Evolutionary conservation across 2,329 filamentous ascomycete genomes (phyloP).

Genomic region (Fusarium sp.): DNA sequence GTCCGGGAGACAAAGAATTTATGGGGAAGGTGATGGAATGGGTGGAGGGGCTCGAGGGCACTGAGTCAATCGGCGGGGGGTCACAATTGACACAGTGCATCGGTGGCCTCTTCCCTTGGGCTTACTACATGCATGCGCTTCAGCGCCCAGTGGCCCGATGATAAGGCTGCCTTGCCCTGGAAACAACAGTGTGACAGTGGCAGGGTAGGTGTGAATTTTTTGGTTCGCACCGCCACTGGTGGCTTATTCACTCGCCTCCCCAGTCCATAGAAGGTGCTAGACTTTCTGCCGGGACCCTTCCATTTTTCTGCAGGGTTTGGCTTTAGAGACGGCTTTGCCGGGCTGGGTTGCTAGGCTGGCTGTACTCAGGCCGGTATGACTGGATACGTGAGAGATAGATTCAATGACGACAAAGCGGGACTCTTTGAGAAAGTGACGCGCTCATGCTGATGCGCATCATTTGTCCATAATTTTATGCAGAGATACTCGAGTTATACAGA

Average conservation of each 20-base stretch:
- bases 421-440: conserved; percentile 23
- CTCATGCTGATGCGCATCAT: conserved; percentile 10
- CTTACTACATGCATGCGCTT: conserved; percentile 23
- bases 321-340: conserved; percentile 15
- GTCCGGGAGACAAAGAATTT: conserved; percentile 45
- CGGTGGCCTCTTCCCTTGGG: conserved; percentile 33
- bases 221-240: conserved; percentile 42
- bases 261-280: conserved; percentile 50
- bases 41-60: conserved; percentile 44
- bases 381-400: conserved; percentile 1
- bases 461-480: neutral
- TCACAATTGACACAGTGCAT: conserved; percentile 39
- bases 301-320: neutral
- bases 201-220: conserved; percentile 26
- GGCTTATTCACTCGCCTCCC: conserved; percentile 21
- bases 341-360: neutral
- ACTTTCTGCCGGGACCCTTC: conserved; percentile 30
- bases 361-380: conserved; percentile 25
- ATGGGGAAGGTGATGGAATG: conserved; percentile 51
- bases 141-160: conserved; percentile 1
- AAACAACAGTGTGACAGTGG: conserved; percentile 6
- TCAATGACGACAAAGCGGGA: conserved; percentile 42
- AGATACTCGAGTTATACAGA: neutral
- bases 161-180: conserved; percentile 31
- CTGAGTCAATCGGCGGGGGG: conserved; percentile 56